Evolutionary conservation across 345 rosid genomes (phyloP).

Genomic region (Litchi chinensis): DNA sequence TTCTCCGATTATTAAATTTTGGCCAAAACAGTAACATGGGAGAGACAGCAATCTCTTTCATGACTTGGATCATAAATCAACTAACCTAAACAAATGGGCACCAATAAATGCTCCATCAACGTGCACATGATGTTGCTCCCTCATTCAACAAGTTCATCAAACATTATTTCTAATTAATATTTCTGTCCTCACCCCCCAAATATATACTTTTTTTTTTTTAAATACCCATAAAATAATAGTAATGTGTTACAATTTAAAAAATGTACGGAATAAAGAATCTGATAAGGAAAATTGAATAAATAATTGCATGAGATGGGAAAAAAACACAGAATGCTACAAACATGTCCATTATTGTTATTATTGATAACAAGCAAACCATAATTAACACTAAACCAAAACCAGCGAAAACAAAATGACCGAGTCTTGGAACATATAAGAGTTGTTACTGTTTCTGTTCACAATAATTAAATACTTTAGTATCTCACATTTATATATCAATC

Average conservation of each 20-base stretch:
- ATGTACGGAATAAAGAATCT: background rate
- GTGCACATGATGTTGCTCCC: constrained; percentile 66
- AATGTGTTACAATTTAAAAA: background rate
- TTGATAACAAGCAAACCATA: constrained; percentile 23
- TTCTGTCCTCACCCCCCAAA: constrained; percentile 1
- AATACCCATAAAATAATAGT: background rate
- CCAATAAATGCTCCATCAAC: constrained; percentile 59
- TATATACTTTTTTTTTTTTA: no score
- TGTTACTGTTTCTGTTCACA: constrained; percentile 26
- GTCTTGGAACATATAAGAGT: constrained; percentile 15
- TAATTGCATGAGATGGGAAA: background rate
- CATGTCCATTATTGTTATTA: constrained; percentile 6
- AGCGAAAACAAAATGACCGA: constrained; percentile 5
- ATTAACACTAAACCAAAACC: constrained; percentile 19
- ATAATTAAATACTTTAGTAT: constrained; percentile 2
- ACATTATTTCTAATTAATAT: constrained; percentile 26
- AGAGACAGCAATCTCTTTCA: constrained; percentile 7
- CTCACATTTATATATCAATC: constrained; percentile 37
- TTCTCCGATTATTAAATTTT: background rate
- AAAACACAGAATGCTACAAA: background rate
- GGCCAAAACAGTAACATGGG: constrained; percentile 1
- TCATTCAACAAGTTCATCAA: constrained; percentile 25
- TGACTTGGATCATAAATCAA: constrained; percentile 3
- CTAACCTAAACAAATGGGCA: constrained; percentile 30
- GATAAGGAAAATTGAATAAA: constrained; percentile 1